Base-by-base conservation (phyloP, 495 filamentous ascomycete species). In the Daldinia vernicosa region DNA sequence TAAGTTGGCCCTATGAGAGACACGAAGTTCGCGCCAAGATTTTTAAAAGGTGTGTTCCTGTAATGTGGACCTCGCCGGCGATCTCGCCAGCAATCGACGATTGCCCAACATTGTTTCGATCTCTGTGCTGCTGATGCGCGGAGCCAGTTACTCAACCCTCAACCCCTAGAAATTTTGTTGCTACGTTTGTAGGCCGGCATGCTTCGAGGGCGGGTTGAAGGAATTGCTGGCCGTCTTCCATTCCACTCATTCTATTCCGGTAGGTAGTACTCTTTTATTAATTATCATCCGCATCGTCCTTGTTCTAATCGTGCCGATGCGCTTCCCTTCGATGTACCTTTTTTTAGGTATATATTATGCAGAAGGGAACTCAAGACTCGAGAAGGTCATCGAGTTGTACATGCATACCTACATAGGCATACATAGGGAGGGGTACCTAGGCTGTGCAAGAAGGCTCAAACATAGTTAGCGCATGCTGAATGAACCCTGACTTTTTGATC, bases 61-160 rank as follows among this genome's bases (percentile, higher is more conserved):
- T 63, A 57, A 65, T 65, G 65, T 66, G 60, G 64, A 55, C 47
- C 37, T 56, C 60, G 60, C 58, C 52, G 54, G 43, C 55, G 63
- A 69, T 63, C 66, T 53, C 8, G 50, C 60, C 54, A 26, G 27
- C 28, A 52, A 71, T 69, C 65, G 60, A 60, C 70, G 70, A 72
- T 72, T 72, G 70, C 60, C 61, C 50, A 61, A 68, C 60, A 72
- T 69, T 61, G 55, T 72, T 60, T 17, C 57, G 70, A 73, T 73
- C 70, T 73, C 66, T 66, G 65, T 73, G 70, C 62, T 62, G 65
- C 61, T 61, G 65, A 66, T 62, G 61, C 39, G 52, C 63, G 69
- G 59, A 67, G 59, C 50, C 52, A 22, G 37, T 47, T 67, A 50
- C 60, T 58, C 24, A 59, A 50, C 60, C 60, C 60, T 58, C 24